Conservation (phyloP, 768 basidiomycete species). For the Suillus subluteus region DNA sequence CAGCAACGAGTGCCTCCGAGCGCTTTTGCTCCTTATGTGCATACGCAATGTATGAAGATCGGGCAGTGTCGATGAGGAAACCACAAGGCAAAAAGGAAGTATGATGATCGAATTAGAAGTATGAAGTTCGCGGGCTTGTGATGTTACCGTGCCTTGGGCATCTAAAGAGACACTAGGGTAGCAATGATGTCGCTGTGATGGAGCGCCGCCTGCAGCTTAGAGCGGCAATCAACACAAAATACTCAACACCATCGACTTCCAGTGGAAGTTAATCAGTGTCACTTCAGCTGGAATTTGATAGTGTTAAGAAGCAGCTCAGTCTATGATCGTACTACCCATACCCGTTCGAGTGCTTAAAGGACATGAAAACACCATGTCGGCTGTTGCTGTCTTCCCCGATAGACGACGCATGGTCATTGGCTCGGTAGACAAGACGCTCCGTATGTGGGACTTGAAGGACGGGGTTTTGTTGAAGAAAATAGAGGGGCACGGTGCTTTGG, state of each 20-base stretch:
- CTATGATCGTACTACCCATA: neutral
- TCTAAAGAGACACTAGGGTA: too few relatives aligned
- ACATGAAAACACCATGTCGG: neutral
- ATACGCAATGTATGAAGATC: slow-evolving; percentile 82
- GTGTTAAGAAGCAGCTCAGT: neutral
- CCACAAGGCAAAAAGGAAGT: too few relatives aligned
- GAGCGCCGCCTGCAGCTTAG: too few relatives aligned
- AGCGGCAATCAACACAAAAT: too few relatives aligned
- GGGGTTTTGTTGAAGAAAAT: neutral
- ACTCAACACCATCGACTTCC: neutral
- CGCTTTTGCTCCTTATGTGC: slow-evolving; percentile 90
- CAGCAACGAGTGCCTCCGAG: slow-evolving; percentile 64
- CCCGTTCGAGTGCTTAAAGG: neutral
- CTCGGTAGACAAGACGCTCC: neutral
- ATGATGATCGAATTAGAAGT: too few relatives aligned
- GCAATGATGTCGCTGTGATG: too few relatives aligned
- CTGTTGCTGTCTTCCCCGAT: neutral
- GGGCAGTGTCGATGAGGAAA: slow-evolving; percentile 22
- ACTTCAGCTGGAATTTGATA: too few relatives aligned
- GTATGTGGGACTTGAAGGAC: neutral
- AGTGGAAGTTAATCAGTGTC: too few relatives aligned
- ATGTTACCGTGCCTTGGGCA: too few relatives aligned
- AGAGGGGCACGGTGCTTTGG: too few relatives aligned
- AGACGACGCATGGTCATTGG: neutral
- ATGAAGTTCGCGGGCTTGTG: too few relatives aligned